Conservation (phyloP, 306 rosid species). For the Gynostemma pentaphyllum region DNA sequence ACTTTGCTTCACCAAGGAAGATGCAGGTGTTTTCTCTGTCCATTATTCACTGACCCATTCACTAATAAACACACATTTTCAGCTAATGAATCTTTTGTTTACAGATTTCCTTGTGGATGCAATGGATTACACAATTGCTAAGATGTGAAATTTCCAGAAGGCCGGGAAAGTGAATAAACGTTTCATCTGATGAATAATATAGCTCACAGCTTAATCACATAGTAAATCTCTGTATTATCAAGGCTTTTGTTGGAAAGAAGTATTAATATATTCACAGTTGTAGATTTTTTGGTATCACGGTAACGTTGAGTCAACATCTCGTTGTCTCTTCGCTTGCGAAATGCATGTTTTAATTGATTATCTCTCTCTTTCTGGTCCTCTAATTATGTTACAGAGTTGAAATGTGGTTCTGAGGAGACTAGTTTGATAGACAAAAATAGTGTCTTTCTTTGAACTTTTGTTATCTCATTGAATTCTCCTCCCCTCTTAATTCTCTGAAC, state of each 20-base stretch:
- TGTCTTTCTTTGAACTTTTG: too few relatives aligned
- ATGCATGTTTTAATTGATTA: background rate
- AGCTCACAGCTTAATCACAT: conserved; percentile 1
- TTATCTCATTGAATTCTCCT: too few relatives aligned
- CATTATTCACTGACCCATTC: background rate
- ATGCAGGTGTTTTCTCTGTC: conserved; percentile 48
- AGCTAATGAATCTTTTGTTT: conserved; percentile 2
- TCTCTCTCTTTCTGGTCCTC: background rate
- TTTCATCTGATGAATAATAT: conserved; percentile 1
- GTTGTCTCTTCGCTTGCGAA: conserved; percentile 41
- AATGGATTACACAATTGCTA: conserved; percentile 61
- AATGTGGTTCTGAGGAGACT: too few relatives aligned
- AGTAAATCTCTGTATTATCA: background rate
- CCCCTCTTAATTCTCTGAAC: too few relatives aligned
- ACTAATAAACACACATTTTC: background rate
- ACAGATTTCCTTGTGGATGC: conserved; percentile 78
- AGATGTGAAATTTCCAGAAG: conserved; percentile 29
- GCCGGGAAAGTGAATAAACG: conserved; percentile 19
- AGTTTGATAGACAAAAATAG: too few relatives aligned
- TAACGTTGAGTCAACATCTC: conserved; percentile 47
- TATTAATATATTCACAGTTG: conserved; percentile 13
- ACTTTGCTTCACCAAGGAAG: conserved; percentile 74
- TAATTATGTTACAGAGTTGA: background rate
- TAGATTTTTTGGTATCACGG: conserved; percentile 8
- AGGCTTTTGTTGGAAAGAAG: conserved; percentile 15